Evolutionary conservation across 1,139 yeast genomes (phyloP), one percentile per base, ranked within the genome.

Genomic region (Lodderomyces theae): DNA sequence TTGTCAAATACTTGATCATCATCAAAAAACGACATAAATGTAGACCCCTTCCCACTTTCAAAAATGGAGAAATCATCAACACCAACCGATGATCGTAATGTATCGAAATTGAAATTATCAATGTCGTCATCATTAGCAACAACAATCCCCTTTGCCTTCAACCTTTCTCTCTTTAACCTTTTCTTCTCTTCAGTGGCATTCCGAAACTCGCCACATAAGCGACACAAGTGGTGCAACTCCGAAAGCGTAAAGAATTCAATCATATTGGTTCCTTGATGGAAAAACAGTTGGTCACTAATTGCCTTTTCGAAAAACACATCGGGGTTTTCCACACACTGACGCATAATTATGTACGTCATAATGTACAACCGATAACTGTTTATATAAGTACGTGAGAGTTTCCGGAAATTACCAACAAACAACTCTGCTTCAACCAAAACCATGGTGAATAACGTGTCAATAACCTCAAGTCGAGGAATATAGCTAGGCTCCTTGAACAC

Each of bases 301-400:
- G 64, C 54, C 13, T 61, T 57, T 34, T 64, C 65, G 44, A 72
- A 69, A 45, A 71, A 61, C 4, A 60, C 61, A 37, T 63, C 66
- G 0, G 75, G 69, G 44, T 70, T 65, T 13, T 66, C 71, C 66
- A 66, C 63, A 51, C 75, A 69, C 46, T 71, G 77, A 43, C 64
- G 60, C 41, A 72, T 54, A 5, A 70, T 70, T 46, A 69, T 66
- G 46, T 62, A 68, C 4, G 74, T 61, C 63, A 72, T 67, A 34
- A 71, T 72, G 47, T 69, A 68, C 17, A 72, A 51, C 46, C 64
- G 60, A 55, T 69, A 70, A 3, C 74, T 68, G 45, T 69, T 70
- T 42, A 64, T 59, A 48, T 72, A 72, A 4, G 63, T 59, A 24
- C 61, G 50, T 47, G 74, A 66, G 47, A 72, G 57, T 33, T 61